Percentiles rank a stretch among this genome's conserved stretches.
These are phyloP conservation scores for Scheffersomyces lignosus DNA, from an alignment of 805 yeast species.

Conservation along the genomic window DNA sequence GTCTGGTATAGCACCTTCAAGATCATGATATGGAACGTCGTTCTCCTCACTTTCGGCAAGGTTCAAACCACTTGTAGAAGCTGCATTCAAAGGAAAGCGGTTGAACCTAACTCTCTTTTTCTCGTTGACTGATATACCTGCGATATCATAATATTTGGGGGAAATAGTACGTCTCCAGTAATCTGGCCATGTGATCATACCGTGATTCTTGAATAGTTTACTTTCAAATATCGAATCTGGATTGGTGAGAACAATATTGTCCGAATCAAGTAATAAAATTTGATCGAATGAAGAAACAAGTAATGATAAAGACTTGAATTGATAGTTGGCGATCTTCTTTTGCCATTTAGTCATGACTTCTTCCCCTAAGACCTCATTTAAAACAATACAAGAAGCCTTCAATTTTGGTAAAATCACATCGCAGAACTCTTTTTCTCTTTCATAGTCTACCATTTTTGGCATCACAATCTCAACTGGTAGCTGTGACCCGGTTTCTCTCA, in stretches of 20 bases:
- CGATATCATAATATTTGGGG: slow-evolving; percentile 36
- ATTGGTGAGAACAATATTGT: slow-evolving; percentile 28
- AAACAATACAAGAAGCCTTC: slow-evolving; percentile 65
- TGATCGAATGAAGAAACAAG: slow-evolving; percentile 35
- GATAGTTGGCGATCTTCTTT: slow-evolving; percentile 59
- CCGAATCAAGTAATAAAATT: slow-evolving; percentile 35
- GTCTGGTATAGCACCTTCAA: slow-evolving; percentile 68
- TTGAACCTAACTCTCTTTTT: slow-evolving; percentile 23
- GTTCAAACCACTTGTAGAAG: slow-evolving; percentile 4
- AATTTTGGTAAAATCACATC: slow-evolving; percentile 58
- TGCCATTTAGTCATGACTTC: slow-evolving; percentile 39
- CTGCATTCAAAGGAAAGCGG: slow-evolving; percentile 21
- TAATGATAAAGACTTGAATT: slow-evolving; percentile 60
- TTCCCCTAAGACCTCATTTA: slow-evolving; percentile 47
- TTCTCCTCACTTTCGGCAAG: slow-evolving; percentile 8
- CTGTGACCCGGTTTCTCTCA: slow-evolving; percentile 38
- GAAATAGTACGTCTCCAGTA: slow-evolving; percentile 41
- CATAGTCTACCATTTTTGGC: slow-evolving; percentile 34
- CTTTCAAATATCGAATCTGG: slow-evolving; percentile 33
- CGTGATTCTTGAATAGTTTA: slow-evolving; percentile 25
- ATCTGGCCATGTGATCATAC: slow-evolving; percentile 46
- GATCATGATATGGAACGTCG: slow-evolving; percentile 55
- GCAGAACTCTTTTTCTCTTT: slow-evolving; percentile 30
- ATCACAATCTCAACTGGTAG: slow-evolving; percentile 41
- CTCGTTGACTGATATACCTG: slow-evolving; percentile 31